These are phyloP conservation scores for Neobulgaria alba DNA, from an alignment of 2,329 filamentous ascomycete genomes.

Conservation along the genomic window DNA sequence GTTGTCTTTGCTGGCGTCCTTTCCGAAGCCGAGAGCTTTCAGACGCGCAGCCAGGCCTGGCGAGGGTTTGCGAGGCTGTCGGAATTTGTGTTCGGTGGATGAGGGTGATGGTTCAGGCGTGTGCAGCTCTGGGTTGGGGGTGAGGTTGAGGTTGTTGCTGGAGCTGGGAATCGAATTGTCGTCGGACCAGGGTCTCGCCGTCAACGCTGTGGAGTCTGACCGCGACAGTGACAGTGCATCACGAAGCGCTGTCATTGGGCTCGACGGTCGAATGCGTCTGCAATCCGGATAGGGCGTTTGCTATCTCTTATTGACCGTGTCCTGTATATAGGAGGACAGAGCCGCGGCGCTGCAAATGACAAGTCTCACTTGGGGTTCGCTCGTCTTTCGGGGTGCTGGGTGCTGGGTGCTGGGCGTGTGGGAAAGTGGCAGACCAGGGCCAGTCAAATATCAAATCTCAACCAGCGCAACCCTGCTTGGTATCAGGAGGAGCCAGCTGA, in stretches of 20 bases:
- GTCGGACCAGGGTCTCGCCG: conserved; percentile 12
- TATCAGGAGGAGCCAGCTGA: no score
- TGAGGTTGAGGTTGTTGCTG: conserved; percentile 10
- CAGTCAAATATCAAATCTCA: no score
- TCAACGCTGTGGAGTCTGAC: conserved; percentile 9
- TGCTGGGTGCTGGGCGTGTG: no score
- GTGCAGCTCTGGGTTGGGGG: conserved; percentile 10
- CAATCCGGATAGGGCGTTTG: neutral
- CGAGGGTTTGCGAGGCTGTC: conserved; percentile 46
- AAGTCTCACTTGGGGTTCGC: no score
- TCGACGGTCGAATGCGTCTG: neutral
- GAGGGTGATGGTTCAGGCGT: conserved; percentile 8
- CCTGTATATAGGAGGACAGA: neutral
- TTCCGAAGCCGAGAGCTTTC: conserved; percentile 54
- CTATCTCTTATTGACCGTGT: no score
- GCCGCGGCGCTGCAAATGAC: neutral
- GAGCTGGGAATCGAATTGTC: conserved; percentile 10
- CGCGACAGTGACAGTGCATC: conserved; percentile 17
- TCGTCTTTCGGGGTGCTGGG: neutral
- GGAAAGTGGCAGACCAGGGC: neutral
- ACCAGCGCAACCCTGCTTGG: no score
- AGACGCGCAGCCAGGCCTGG: conserved; percentile 57
- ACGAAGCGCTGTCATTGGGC: conserved; percentile 15
- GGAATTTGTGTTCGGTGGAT: conserved; percentile 18
- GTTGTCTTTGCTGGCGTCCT: conserved; percentile 16